Conservation (phyloP, 257 asterid genomes). For the Paulownia fortunei region DNA sequence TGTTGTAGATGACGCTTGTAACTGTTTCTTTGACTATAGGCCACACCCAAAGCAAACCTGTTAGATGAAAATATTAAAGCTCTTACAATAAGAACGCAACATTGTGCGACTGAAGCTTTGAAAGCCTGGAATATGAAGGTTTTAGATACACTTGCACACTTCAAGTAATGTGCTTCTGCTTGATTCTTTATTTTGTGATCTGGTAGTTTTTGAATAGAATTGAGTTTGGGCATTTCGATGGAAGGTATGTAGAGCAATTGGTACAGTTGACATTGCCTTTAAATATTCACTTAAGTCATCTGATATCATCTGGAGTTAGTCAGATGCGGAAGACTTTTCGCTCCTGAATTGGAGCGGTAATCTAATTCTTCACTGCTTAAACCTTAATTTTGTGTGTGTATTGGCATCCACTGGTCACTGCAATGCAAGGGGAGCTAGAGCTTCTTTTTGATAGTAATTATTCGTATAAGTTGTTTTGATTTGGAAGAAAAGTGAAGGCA, state of each 20-base stretch:
- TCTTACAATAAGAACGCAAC: slow-evolving; percentile 72
- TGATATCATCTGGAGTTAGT: not conserved
- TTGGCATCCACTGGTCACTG: not conserved
- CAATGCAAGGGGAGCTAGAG: not conserved
- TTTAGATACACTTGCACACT: slow-evolving; percentile 74
- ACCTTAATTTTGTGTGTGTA: not conserved
- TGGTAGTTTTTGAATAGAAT: not conserved
- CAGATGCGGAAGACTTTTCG: not conserved
- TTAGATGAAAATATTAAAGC: slow-evolving; percentile 62
- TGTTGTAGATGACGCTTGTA: not conserved
- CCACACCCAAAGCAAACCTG: slow-evolving; percentile 63
- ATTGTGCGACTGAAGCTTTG: slow-evolving; percentile 84
- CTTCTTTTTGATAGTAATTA: not conserved
- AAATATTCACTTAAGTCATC: not conserved
- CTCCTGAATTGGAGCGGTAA: not conserved
- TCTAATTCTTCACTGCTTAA: not conserved
- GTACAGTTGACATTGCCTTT: not conserved
- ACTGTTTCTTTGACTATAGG: slow-evolving; percentile 35
- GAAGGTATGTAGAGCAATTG: not conserved
- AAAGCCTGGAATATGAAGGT: slow-evolving; percentile 82
- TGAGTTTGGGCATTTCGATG: not conserved
- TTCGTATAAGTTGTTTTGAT: not conserved
- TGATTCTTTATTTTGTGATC: not conserved
- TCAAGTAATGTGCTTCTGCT: slow-evolving; percentile 41
- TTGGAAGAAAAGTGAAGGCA: not conserved